Evolutionary conservation across 2,329 filamentous ascomycete genomes (phyloP), one percentile per base, ranked within the genome.

Genomic region (Penicillium verrucosum): DNA sequence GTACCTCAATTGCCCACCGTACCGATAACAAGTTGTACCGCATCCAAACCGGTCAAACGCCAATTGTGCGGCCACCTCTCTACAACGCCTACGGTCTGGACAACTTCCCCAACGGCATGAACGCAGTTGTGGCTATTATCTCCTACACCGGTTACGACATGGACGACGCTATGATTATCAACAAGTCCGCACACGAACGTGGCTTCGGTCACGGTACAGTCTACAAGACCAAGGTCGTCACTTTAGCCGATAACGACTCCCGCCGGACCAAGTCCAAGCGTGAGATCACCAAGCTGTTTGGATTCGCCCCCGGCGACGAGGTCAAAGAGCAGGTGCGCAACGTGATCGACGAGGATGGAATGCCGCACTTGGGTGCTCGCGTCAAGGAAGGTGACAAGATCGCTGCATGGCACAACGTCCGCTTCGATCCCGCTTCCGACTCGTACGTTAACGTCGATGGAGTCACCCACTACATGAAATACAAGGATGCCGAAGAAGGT

Each of bases 101-200:
- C 78, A 97, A 97, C 76, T 99, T 97, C 75, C 94, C 94, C 53
- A 97, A 97, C 72, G 94, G 94, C 29, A 92, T 86, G 69, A 99
- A 99, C 69, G 91, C 92, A 9, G 87, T 97, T 38, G 94, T 99
- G 57, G 94, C 94, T 57, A 95, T 99, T 73, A 96, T 99, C 62
- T 97, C 93, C 0, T 99, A 99, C 75, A 97, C 93, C 2, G 94
- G 93, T 50, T 99, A 97, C 77, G 94, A 99, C 82, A 99, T 99
- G 94, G 94, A 99, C 81, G 94, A 99, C 78, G 94, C 94, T 72
- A 97, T 97, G 93, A 97, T 99, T 71, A 82, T 99, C 72, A 97
- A 97, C 81, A 97, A 97, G 75, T 96, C 92, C 21, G 87, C 93
- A 3, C 91, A 97, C 74, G 94, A 99, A 76, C 87, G 94, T 65